Conservation (phyloP, 176 grass and related monocot species). For the Saccharum officinarum region DNA sequence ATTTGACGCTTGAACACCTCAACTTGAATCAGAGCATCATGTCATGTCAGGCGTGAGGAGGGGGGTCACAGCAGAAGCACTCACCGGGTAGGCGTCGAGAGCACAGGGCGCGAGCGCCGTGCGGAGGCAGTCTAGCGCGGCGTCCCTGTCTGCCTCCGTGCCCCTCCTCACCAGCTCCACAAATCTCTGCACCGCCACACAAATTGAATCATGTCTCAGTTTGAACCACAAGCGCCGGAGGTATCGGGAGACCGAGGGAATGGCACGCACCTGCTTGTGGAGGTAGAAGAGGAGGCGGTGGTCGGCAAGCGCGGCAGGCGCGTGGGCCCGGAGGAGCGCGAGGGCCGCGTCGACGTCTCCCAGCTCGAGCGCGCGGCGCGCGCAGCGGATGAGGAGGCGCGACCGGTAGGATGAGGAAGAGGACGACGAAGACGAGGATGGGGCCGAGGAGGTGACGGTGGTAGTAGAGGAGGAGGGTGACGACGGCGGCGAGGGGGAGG, state of each 20-base stretch:
- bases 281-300: constrained; percentile 89
- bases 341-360: constrained; percentile 81
- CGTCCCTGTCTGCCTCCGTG: constrained; percentile 62
- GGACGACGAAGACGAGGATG: constrained; percentile 22
- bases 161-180: constrained; percentile 85
- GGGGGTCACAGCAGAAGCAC: constrained; percentile 16
- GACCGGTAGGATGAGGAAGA: constrained; percentile 52
- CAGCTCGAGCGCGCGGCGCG: constrained; percentile 59
- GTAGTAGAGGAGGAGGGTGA: constrained; percentile 52
- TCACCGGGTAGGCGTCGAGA: constrained; percentile 92
- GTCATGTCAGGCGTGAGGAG: background rate
- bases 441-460: constrained; percentile 16
- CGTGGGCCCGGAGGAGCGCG: constrained; percentile 62
- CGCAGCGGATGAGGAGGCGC: constrained; percentile 59
- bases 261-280: constrained; percentile 77
- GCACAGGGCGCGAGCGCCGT: constrained; percentile 81
- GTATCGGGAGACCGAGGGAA: background rate
- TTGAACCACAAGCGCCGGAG: background rate
- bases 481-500: constrained; percentile 37
- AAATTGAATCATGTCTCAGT: background rate
- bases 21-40: background rate
- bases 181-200: constrained; percentile 67
- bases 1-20: background rate
- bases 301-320: constrained; percentile 70
- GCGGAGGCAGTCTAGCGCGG: constrained; percentile 78